phyloP scores from a whole-genome alignment of 2,329 filamentous ascomycete genomes.

The Hypoxylon rubiginosum region DNA sequence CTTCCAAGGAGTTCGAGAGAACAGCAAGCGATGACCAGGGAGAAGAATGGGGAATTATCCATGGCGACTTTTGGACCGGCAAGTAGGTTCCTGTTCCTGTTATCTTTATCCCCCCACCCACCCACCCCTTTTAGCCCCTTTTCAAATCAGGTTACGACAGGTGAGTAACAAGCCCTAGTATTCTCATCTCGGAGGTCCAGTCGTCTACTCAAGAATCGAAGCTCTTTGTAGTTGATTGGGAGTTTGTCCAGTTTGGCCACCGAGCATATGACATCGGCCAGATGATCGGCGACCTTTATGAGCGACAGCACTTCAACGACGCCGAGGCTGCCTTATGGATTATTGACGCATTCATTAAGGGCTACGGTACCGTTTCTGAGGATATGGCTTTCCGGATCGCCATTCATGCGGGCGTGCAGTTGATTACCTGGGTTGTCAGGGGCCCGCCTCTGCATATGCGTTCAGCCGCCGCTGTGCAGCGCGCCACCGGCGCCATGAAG shows the following conservation, averaged over 20 bases:
- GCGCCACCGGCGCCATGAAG: conserved; percentile 1
- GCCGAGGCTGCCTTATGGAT: conserved; percentile 48
- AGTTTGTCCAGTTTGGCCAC: conserved; percentile 55
- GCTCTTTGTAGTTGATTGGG: conserved; percentile 61
- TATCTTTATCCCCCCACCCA: not conserved
- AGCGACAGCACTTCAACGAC: conserved; percentile 55
- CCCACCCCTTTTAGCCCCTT: not conserved
- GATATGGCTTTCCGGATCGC: conserved; percentile 57
- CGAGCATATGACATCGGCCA: conserved; percentile 57
- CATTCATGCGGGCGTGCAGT: conserved; percentile 58
- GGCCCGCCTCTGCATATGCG: conserved; percentile 4
- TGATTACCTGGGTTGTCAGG: conserved; percentile 45
- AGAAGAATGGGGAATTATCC: conserved; percentile 8
- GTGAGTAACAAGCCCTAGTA: not conserved
- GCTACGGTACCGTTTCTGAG: conserved; percentile 53
- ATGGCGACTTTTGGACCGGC: conserved; percentile 2
- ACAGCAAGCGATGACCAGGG: not conserved
- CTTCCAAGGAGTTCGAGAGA: conserved; percentile 23
- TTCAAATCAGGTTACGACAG: not conserved
- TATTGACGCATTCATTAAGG: conserved; percentile 55
- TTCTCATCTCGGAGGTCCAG: not conserved
- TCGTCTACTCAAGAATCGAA: conserved; percentile 15
- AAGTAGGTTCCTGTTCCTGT: not conserved
- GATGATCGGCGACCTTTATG: conserved; percentile 59
- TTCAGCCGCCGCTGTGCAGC: not conserved